Base-by-base conservation (phyloP, 495 filamentous ascomycete species). In the Penicillium steckii region DNA sequence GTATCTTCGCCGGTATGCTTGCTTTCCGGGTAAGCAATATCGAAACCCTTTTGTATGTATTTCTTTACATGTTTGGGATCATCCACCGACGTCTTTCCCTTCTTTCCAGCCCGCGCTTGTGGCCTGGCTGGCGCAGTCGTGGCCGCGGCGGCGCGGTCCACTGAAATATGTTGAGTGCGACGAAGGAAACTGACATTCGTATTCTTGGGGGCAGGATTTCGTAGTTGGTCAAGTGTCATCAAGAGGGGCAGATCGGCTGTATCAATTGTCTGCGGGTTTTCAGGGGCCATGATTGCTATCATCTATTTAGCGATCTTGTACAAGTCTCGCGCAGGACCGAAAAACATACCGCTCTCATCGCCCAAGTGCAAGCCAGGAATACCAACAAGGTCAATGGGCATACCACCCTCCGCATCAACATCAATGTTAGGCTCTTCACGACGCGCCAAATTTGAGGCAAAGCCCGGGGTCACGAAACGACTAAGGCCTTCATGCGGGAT, bases 381-480 rank as follows among this genome's bases (percentile, higher is more conserved):
- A 56, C 95, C 94, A 37, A 97, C 87, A 38, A 98, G 74, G 67
- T 98, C 93, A 67, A 98, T 84, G 32, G 90, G 90, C 93, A 98
- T 97, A 29, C 95, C 94, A 51, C 96, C 83, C 75, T 97, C 95
- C 17, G 91, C 92, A 82, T 98, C 95, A 18, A 91, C 91, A 69
- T 97, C 94, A 46, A 98, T 91, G 54, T 95, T 96, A 4, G 95
- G 74, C n/a, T 91, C 85, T 72, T 97, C 92, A 54, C 95, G 90
- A 56, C 91, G 80, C 1, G 89, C 89, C 52, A 98, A 71, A 45
- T 89, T 85, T 25, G 91, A 92, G 21, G 90, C 89, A 73, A 95
- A 97, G 2, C 81, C 84, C 1, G 93, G 87, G 8, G 85, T 86
- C 12, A 93, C 91, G 68, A 96, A 97, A 60, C 91, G 86, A 8